Conservation (phyloP, 83 land plant genomes). For the Picea abies region DNA sequence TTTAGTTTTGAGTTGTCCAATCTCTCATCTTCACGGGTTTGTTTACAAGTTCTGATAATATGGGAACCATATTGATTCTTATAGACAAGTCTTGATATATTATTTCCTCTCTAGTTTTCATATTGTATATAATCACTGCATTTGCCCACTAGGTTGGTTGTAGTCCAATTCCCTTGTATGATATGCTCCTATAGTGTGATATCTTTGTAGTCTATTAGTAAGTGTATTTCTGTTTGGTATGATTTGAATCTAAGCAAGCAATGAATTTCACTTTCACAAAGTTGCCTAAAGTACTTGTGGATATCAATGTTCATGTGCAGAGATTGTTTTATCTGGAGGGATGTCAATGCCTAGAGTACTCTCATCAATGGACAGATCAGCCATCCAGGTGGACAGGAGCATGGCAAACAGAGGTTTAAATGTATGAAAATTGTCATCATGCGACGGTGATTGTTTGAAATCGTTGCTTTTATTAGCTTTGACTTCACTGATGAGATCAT, state of each 20-base stretch:
- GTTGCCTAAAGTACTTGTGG: not conserved
- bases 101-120: not conserved
- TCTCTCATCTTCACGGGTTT: not conserved
- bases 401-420: slow-evolving; percentile 37
- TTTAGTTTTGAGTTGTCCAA: not conserved
- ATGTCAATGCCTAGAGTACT: slow-evolving; percentile 89
- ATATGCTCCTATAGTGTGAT: not conserved
- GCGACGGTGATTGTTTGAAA: not conserved
- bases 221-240: not conserved
- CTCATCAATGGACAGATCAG: slow-evolving; percentile 44
- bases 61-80: not conserved
- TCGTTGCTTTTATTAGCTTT: slow-evolving; percentile 5
- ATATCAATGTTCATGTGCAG: slow-evolving; percentile 36
- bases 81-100: not conserved
- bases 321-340: slow-evolving; percentile 84
- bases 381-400: slow-evolving; percentile 42
- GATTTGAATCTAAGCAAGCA: not conserved
- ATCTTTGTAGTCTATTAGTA: not conserved
- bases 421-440: not conserved
- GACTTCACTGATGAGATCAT: not conserved
- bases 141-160: not conserved
- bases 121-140: not conserved
- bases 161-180: not conserved
- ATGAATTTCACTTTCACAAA: not conserved
- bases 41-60: not conserved